A percentile compares a stretch with the other conserved stretches of the same genome.
Evolutionary conservation across 2,329 filamentous ascomycete genomes (phyloP).

Genomic region (Shiraia bambusicola): DNA sequence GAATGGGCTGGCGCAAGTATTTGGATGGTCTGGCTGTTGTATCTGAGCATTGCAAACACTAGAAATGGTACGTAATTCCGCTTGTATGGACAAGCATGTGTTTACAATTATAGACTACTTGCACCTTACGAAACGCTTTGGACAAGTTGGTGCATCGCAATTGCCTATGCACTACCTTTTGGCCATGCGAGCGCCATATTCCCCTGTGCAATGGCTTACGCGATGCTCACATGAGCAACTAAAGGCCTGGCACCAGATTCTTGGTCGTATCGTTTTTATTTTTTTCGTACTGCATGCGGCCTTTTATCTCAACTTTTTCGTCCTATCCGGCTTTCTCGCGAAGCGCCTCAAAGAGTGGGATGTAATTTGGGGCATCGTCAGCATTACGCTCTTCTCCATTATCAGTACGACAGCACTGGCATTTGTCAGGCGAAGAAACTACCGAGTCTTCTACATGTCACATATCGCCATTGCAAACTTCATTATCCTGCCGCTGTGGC

Average conservation of each 20-base stretch:
- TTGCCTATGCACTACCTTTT: slow-evolving; percentile 61
- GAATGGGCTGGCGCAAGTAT: slow-evolving; percentile 51
- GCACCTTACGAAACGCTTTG: slow-evolving; percentile 64
- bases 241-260: slow-evolving; percentile 59
- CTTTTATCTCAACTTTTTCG: slow-evolving; percentile 61
- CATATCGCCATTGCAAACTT: slow-evolving; percentile 56
- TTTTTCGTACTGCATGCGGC: slow-evolving; percentile 55
- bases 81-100: neutral
- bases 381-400: slow-evolving; percentile 47
- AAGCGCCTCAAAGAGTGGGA: slow-evolving; percentile 59
- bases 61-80: slow-evolving; percentile 53
- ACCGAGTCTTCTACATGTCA: slow-evolving; percentile 57
- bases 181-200: slow-evolving; percentile 53
- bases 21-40: slow-evolving; percentile 57
- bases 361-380: slow-evolving; percentile 58
- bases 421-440: slow-evolving; percentile 49
- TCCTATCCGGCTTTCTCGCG: slow-evolving; percentile 51
- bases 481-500: slow-evolving; percentile 54
- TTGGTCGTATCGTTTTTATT: slow-evolving; percentile 56
- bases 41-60: slow-evolving; percentile 53
- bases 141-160: slow-evolving; percentile 61
- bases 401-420: slow-evolving; percentile 54
- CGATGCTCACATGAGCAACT: slow-evolving; percentile 57
- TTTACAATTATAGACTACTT: slow-evolving; percentile 55
- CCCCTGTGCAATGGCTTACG: slow-evolving; percentile 55